Evolutionary conservation across 768 basidiomycete genomes (phyloP).

Genomic region (Hypholoma fasciculare): DNA sequence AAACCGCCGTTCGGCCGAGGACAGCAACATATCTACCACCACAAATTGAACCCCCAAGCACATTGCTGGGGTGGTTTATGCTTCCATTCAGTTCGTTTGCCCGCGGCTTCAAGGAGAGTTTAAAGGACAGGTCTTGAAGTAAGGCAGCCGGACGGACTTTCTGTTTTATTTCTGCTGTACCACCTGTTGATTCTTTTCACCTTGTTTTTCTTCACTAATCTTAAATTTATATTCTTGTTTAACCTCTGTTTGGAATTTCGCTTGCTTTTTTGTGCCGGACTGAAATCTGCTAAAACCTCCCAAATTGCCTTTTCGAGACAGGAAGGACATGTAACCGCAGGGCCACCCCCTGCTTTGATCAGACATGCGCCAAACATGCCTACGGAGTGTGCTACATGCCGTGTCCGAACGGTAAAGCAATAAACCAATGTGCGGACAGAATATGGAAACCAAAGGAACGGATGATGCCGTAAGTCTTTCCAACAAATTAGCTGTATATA

Average conservation of each 20-base stretch:
- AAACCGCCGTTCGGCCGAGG: conserved; percentile 52
- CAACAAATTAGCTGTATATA: background rate
- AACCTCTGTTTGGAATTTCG: background rate
- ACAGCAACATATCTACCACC: conserved; percentile 45
- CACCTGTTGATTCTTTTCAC: conserved; percentile 5
- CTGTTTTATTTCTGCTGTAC: conserved; percentile 5
- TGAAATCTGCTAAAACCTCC: background rate
- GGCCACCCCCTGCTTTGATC: background rate
- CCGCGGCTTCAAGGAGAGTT: conserved; percentile 66
- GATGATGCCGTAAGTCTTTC: background rate
- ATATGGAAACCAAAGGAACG: background rate
- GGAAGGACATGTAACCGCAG: background rate
- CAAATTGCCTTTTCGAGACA: background rate
- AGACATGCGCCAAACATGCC: background rate
- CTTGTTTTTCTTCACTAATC: conserved; percentile 1
- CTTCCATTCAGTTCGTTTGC: conserved; percentile 65
- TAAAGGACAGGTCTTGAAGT: conserved; percentile 29
- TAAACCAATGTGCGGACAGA: background rate
- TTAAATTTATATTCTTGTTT: conserved; percentile 5
- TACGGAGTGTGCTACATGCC: background rate
- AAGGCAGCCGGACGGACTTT: conserved; percentile 4
- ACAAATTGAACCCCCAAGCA: conserved; percentile 41
- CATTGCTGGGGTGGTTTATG: conserved; percentile 56
- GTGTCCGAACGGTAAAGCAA: background rate
- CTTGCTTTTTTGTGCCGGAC: background rate